A percentile compares a stretch with the other conserved stretches of the same genome.
Conservation (phyloP, 345 rosid genomes). For the Eucalyptus regnans region DNA sequence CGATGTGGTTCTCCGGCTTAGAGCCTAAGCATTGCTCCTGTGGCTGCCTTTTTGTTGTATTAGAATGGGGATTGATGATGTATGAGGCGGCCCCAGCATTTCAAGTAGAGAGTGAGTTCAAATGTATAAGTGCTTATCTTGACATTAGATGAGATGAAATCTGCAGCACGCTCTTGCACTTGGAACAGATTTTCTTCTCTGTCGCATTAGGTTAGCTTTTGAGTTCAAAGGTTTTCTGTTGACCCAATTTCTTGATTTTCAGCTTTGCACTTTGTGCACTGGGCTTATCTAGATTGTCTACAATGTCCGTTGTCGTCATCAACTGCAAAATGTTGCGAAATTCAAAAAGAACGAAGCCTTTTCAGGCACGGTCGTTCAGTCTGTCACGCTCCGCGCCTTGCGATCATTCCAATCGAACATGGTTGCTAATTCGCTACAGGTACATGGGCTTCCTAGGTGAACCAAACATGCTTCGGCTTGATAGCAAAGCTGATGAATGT, state of each 20-base stretch:
- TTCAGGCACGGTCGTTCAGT: not conserved
- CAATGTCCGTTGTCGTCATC: not conserved
- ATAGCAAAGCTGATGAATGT: not conserved
- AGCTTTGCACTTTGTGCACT: not conserved
- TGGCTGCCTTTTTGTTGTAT: not conserved
- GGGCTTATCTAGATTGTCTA: not conserved
- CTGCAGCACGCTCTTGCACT: not conserved
- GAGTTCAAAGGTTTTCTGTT: not conserved
- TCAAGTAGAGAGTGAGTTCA: not conserved
- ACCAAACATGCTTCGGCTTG: not conserved
- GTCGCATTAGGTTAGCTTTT: not conserved
- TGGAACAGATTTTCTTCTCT: not conserved
- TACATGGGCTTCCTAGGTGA: not conserved
- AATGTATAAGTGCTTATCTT: not conserved
- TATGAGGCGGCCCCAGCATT: not conserved
- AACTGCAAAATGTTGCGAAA: not conserved
- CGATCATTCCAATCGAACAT: not conserved
- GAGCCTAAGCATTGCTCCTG: not conserved
- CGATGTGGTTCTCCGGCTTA: not conserved
- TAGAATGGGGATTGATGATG: not conserved
- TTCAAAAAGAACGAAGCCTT: not conserved
- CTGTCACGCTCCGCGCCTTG: not conserved
- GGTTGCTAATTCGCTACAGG: not conserved
- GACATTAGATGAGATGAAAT: not conserved
- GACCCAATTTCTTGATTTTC: not conserved